Conservation (phyloP, 2,329 filamentous ascomycete species). For the Penicillium brasilianum region DNA sequence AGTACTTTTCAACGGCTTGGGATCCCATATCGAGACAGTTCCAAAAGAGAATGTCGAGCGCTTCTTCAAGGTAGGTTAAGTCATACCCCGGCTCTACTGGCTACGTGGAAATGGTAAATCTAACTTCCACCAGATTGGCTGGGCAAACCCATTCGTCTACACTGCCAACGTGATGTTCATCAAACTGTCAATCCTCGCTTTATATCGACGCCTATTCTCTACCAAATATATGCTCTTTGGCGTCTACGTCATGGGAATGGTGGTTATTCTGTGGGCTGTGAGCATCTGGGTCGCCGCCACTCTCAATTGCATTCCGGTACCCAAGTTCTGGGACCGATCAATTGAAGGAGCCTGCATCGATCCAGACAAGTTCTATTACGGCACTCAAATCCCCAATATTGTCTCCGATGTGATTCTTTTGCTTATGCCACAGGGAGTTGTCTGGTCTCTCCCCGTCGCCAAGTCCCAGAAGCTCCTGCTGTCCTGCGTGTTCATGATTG, state of each 20-base stretch:
- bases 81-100: background rate
- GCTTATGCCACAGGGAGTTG: constrained; percentile 34
- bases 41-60: constrained; percentile 30
- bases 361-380: constrained; percentile 35
- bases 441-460: constrained; percentile 34
- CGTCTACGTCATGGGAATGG: constrained; percentile 26
- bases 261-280: constrained; percentile 34
- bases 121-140: constrained; percentile 31
- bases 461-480: constrained; percentile 32
- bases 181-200: constrained; percentile 37
- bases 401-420: constrained; percentile 36
- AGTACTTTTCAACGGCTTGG: constrained; percentile 38
- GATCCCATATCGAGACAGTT: constrained; percentile 36
- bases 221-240: constrained; percentile 28
- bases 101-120: background rate
- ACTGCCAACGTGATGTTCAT: constrained; percentile 31
- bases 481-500: constrained; percentile 37
- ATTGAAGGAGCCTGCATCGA: constrained; percentile 35
- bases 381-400: constrained; percentile 38
- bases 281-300: constrained; percentile 27
- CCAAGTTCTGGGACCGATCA: constrained; percentile 34
- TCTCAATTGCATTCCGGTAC: constrained; percentile 34
- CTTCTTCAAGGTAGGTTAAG: constrained; percentile 33
- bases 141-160: constrained; percentile 37
- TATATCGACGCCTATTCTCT: constrained; percentile 38